Conservation (phyloP, 176 grass and related monocot genomes). For the Phoenix roebelenii region DNA sequence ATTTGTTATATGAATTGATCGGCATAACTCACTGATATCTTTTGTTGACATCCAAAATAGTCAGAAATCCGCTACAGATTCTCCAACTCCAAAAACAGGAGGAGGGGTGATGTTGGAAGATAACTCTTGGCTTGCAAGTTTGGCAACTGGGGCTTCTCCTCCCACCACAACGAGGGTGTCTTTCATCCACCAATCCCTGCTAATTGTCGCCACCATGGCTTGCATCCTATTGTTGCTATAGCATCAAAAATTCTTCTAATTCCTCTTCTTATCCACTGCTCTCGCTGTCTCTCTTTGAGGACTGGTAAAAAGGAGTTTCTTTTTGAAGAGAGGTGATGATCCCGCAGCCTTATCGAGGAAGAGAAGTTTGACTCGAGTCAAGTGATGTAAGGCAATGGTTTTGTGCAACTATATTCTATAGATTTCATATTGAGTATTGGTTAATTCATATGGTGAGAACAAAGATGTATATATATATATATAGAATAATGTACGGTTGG, state of each 20-base stretch:
- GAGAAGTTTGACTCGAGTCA: too few relatives aligned
- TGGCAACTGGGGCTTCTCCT: slow-evolving; percentile 49
- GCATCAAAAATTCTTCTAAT: neutral
- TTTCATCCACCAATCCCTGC: neutral
- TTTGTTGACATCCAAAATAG: slow-evolving; percentile 17
- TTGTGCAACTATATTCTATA: too few relatives aligned
- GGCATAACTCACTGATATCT: too few relatives aligned
- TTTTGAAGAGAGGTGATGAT: too few relatives aligned
- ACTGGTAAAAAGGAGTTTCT: too few relatives aligned
- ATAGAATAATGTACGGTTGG: slow-evolving; percentile 19
- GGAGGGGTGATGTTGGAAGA: slow-evolving; percentile 44
- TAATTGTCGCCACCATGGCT: too few relatives aligned
- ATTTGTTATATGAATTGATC: too few relatives aligned
- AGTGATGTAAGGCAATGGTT: too few relatives aligned
- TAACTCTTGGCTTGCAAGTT: slow-evolving; percentile 68
- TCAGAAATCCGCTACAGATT: slow-evolving; percentile 40
- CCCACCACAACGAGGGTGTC: neutral
- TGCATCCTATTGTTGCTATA: slow-evolving; percentile 38
- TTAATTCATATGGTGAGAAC: slow-evolving; percentile 9
- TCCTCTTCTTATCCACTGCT: too few relatives aligned
- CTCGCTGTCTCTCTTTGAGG: too few relatives aligned
- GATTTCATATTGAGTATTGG: too few relatives aligned
- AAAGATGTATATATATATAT: slow-evolving; percentile 9
- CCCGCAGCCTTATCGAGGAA: too few relatives aligned
- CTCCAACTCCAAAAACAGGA: slow-evolving; percentile 14